phyloP scores from a whole-genome alignment of 2,329 filamentous ascomycete species.

The Hypoxylon sp. region DNA sequence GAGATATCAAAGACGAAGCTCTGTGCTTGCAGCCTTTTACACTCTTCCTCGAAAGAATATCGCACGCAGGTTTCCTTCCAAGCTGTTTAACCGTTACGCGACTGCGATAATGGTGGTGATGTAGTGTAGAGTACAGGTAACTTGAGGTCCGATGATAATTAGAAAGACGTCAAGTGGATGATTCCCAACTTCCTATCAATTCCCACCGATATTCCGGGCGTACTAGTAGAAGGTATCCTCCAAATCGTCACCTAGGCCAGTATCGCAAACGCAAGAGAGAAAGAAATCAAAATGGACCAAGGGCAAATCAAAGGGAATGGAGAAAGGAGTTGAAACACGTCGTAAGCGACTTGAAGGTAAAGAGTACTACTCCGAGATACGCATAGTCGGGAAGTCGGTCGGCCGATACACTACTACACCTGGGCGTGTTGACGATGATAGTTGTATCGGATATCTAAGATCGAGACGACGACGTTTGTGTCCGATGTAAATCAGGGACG shows the following conservation, averaged over 20 bases:
- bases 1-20: constrained; percentile 71
- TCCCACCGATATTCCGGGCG: constrained; percentile 38
- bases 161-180: constrained; percentile 37
- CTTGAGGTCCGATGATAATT: constrained; percentile 41
- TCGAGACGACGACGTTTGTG: background rate
- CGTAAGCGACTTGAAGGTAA: constrained; percentile 35
- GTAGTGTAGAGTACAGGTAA: constrained; percentile 49
- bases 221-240: constrained; percentile 40
- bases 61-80: constrained; percentile 30
- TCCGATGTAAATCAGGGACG: constrained; percentile 9
- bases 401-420: constrained; percentile 21
- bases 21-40: constrained; percentile 69
- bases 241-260: constrained; percentile 18
- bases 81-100: constrained; percentile 29
- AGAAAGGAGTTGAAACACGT: constrained; percentile 39
- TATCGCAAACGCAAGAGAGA: background rate
- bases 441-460: constrained; percentile 8
- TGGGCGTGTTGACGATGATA: background rate
- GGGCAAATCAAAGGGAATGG: constrained; percentile 9
- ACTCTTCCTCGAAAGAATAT: constrained; percentile 41
- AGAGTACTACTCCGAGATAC: constrained; percentile 29
- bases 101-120: constrained; percentile 43
- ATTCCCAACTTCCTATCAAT: constrained; percentile 42
- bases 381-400: constrained; percentile 34
- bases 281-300: constrained; percentile 14